Evolutionary conservation across 345 rosid genomes (phyloP), one percentile per base, ranked within the genome.

Genomic region (Aquilaria yunnanensis): DNA sequence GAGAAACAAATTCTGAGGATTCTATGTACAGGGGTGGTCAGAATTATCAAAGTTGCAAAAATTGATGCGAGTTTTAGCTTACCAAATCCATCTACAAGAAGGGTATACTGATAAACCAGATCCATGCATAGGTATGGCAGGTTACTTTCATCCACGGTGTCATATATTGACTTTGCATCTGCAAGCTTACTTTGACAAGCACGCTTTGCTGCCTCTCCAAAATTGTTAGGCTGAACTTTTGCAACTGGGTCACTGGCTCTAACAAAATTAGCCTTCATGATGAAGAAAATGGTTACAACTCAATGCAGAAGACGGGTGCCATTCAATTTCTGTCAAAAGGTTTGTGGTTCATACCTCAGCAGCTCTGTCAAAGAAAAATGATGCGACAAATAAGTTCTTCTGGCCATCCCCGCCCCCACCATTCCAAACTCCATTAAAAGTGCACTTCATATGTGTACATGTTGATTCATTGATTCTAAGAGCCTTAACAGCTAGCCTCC

Each of bases 401-500:
- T 88, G 97, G 32, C 99, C 99, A 82, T 90, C 97, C 57, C 99
- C 97, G n/a, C 96, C 85, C 57, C 99, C 99, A 46, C 99, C 99
- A 67, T 90, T 94, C 99, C 99, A 94, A 51, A 94, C 65, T 51
- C 99, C 99, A 43, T 96, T 96, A 23, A 94, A 94, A 62, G 99
- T 82, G 77, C 99, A 94, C 75, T 90, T 81, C 93, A 86, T 83
- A 76, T 88, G 85, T 10, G 83, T 85, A 56, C 99, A 94, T 31
- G 96, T 73, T 32, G 89, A 63, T 43, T 85, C 91, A 52, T 94
- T 94, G 57, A 83, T 82, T 85, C 84, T 86, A 32, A 94, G 97
- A 57, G 99, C 93, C 75, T 78, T 82, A 29, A 78, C 51, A 63
- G 88, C 82, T 57, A 81, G 65, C 65, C 87, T 83, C 70, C 83